Conservation (phyloP, 139 green algal species). For the Chlamydomonas incerta region DNA sequence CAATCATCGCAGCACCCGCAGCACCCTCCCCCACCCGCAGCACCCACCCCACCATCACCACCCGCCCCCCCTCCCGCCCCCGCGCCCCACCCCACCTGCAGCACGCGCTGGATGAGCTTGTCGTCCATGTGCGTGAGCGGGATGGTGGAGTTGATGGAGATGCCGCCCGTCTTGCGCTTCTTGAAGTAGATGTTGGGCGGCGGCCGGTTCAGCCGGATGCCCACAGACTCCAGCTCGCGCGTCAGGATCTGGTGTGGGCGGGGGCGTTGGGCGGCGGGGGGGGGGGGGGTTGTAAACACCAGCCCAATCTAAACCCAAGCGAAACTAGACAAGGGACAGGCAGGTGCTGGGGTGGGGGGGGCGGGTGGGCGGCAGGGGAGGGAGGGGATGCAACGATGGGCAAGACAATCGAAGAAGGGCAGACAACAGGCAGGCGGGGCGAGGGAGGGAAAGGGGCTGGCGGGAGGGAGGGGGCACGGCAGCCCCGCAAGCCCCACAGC, state of each 20-base stretch:
- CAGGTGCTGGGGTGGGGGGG: neutral
- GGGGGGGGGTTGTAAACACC: no score
- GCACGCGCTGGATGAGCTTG: slow-evolving; percentile 90
- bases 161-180: slow-evolving; percentile 95
- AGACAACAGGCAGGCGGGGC: no score
- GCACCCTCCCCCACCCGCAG: no score
- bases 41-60: neutral
- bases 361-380: neutral
- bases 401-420: no score
- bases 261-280: neutral
- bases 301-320: no score
- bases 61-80: neutral
- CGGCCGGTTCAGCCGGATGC: slow-evolving; percentile 93
- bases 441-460: no score
- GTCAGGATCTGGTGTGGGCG: slow-evolving; percentile 86
- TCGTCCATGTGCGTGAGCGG: slow-evolving; percentile 94
- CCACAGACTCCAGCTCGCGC: slow-evolving; percentile 93
- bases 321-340: no score
- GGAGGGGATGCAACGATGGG: no score
- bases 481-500: no score
- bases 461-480: no score
- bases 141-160: slow-evolving; percentile 89
- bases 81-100: slow-evolving; percentile 67
- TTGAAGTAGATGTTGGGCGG: slow-evolving; percentile 95
- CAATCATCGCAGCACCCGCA: no score